Evolutionary conservation across 1,284 basidiomycete species (phyloP), one percentile per base, ranked within the genome.

Genomic region (Pseudozyma pruni): DNA sequence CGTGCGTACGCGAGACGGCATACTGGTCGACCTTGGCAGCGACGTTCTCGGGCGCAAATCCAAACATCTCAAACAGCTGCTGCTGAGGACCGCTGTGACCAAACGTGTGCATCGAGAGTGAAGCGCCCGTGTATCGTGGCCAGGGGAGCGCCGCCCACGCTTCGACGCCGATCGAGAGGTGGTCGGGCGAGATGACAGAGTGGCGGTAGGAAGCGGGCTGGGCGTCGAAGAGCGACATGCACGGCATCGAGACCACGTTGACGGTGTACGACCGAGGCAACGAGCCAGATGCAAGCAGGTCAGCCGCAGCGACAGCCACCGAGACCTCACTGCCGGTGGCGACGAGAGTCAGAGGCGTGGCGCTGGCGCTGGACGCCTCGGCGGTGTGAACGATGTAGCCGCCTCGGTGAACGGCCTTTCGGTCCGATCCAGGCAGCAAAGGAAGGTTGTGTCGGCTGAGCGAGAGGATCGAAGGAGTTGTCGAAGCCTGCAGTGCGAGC

Each of bases 391-490:
- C 83, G 57, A 94, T 91, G 84, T 96, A 97, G 60, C 91, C 93
- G 79, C 93, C 93, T 80, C 89, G 90, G 60, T 84, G 79, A 45
- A 92, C 92, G 59, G 88, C 87, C 85, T 94, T 92, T 77, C 95
- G 89, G 51, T 90, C 87, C 33, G 92, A 93, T 69, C 87, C 88
- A 81, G 91, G 91, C 64, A 97, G 89, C 82, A 95, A 93, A 51
- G 93, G 93, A 46, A 96, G 87, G 86, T 93, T 93, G 85, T 94
- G 92, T 51, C 92, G 89, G 40, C 92, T 91, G 63, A 94, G 88
- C n/a, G 67, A 57, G 60, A 94, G 86, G 72, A 94, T 87, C 29
- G 92, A 93, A 29, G 93, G 93, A 8, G 91, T 93, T 72, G 86
- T 83, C 70, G 83, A 87, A 59, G 90, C 88, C 67, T 87, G 86